Conservation (phyloP, 2,329 filamentous ascomycete genomes). For the Periconia sp. region DNA sequence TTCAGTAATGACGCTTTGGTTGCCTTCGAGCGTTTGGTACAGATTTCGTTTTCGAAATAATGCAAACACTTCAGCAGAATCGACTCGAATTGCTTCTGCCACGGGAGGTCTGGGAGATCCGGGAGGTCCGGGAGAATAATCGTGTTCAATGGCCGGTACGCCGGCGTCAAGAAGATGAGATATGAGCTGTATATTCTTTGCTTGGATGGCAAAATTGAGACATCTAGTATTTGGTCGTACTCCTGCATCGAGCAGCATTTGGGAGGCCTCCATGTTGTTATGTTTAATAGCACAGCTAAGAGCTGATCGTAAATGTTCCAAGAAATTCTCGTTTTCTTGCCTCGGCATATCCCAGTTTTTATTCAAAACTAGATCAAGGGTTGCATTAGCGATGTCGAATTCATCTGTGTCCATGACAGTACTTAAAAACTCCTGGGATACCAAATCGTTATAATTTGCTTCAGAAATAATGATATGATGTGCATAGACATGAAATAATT, state of each 20-base stretch:
- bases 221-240: background rate
- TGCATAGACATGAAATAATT: too few species aligned
- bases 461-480: too few species aligned
- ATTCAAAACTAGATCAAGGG: too few species aligned
- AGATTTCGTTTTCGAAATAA: background rate
- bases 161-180: constrained; percentile 1
- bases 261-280: constrained; percentile 1
- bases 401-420: too few species aligned
- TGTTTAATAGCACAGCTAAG: background rate
- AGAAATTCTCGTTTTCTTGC: background rate
- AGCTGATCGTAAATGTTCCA: background rate
- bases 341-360: background rate
- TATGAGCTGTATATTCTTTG: background rate
- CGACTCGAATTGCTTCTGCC: constrained; percentile 1
- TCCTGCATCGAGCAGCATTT: background rate
- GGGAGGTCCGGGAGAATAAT: too few species aligned
- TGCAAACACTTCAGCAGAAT: background rate
- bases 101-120: too few species aligned
- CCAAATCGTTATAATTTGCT: too few species aligned
- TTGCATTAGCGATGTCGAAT: too few species aligned
- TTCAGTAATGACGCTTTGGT: background rate
- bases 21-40: background rate
- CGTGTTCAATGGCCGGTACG: background rate
- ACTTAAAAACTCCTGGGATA: too few species aligned
- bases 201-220: background rate